A percentile compares a stretch with the other conserved stretches of the same genome.
Evolutionary conservation across 2,329 filamentous ascomycete genomes (phyloP).

Genomic region (Alternaria ethzedia): DNA sequence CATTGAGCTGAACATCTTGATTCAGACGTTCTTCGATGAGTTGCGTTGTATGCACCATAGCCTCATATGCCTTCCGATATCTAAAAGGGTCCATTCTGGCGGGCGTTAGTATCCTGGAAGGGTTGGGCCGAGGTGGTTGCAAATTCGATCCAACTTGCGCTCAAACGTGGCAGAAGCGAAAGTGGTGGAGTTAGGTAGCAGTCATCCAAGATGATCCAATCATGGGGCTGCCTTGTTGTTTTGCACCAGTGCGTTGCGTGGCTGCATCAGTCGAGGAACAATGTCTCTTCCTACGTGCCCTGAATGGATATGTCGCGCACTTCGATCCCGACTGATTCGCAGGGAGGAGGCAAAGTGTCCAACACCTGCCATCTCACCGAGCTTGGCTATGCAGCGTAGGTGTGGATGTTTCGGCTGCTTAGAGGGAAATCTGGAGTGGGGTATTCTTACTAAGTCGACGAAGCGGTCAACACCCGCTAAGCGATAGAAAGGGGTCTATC

Average conservation of each 20-base stretch:
- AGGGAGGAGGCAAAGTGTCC: slow-evolving; percentile 13
- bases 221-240: slow-evolving; percentile 11
- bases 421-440: slow-evolving; percentile 18
- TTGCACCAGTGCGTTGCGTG: slow-evolving; percentile 9
- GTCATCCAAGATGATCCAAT: slow-evolving; percentile 7
- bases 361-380: slow-evolving; percentile 29
- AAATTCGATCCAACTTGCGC: background rate
- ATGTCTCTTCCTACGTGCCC: slow-evolving; percentile 5
- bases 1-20: slow-evolving; percentile 20
- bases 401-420: slow-evolving; percentile 16
- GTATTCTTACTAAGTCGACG: slow-evolving; percentile 31
- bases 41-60: slow-evolving; percentile 45
- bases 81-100: slow-evolving; percentile 46
- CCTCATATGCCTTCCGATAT: slow-evolving; percentile 47
- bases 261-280: background rate
- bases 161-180: slow-evolving; percentile 1
- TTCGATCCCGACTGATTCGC: slow-evolving; percentile 14
- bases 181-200: background rate
- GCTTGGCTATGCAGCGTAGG: slow-evolving; percentile 12
- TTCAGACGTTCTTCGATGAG: slow-evolving; percentile 41
- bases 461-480: slow-evolving; percentile 28
- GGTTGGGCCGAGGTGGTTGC: slow-evolving; percentile 1
- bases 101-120: slow-evolving; percentile 20
- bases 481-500: slow-evolving; percentile 16
- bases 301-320: slow-evolving; percentile 2